Evolutionary conservation across 2,329 filamentous ascomycete genomes (phyloP).

Genomic region (Arthrobotrys musiformis): DNA sequence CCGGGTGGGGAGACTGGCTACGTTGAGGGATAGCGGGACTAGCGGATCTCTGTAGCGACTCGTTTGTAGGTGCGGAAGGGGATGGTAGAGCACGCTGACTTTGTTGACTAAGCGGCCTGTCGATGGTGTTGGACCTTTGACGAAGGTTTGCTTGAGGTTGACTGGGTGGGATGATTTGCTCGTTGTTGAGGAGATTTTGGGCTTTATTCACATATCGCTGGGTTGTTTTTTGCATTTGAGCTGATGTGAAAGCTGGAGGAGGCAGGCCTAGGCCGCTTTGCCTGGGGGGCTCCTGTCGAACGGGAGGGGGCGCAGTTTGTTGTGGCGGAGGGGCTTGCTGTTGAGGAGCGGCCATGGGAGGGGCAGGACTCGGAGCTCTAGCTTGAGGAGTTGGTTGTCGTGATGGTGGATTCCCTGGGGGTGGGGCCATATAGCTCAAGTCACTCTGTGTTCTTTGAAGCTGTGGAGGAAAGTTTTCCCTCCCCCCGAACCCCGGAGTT

Average conservation of each 20-base stretch:
- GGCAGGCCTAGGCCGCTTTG: conserved; percentile 77
- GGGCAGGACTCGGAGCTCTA: conserved; percentile 36
- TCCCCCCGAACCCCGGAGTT: conserved; percentile 61
- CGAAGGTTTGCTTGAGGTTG: conserved; percentile 61
- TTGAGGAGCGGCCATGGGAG: neutral
- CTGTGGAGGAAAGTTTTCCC: conserved; percentile 13
- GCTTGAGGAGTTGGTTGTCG: conserved; percentile 64
- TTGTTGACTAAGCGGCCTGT: conserved; percentile 46
- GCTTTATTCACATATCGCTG: conserved; percentile 87
- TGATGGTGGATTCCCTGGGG: conserved; percentile 59
- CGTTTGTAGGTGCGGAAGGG: conserved; percentile 15
- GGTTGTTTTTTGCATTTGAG: conserved; percentile 94
- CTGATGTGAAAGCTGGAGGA: conserved; percentile 88
- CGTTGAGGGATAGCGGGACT: conserved; percentile 26
- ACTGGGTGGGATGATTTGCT: conserved; percentile 66
- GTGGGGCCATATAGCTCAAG: conserved; percentile 52
- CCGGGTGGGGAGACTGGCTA: conserved; percentile 14
- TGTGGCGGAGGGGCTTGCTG: neutral
- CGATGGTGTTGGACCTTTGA: conserved; percentile 57
- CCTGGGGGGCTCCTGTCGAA: conserved; percentile 69
- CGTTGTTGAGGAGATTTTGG: conserved; percentile 75
- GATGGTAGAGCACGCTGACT: conserved; percentile 41
- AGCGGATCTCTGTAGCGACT: conserved; percentile 19
- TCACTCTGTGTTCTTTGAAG: conserved; percentile 36
- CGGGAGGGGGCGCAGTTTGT: neutral